Evolutionary conservation across 805 yeast genomes (phyloP), one percentile per base, ranked within the genome.

Genomic region (Candida khao-thaluensis): DNA sequence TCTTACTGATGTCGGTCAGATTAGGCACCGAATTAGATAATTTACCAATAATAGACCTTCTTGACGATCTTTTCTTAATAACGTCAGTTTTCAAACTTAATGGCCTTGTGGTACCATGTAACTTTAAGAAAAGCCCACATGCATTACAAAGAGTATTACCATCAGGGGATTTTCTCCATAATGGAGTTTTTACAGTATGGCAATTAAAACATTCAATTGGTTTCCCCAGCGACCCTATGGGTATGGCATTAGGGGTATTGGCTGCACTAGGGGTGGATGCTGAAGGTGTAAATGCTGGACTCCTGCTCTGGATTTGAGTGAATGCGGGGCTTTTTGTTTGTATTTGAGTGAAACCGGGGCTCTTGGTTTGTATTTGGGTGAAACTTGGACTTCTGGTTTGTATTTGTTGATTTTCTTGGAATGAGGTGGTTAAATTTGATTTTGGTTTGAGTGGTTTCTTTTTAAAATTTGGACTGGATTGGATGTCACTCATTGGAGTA

Each of bases 71-170:
- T 55, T 78, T 79, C 41, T 75, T 77, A 37, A 79, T 79, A 9
- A 75, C 73, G 46, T 76, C 82, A 0, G 79, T 76, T 43, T 76
- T 76, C 40, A 76, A 59, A 17, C 81, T 72, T 17, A 79, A 58
- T 1, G 84, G 84, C 37, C 84, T 58, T 54, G 76, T 76, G 2
- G 82, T 75, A 12, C 84, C 84, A 50, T 79, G 84, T 14, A 79
- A 57, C 50, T 78, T 78, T 38, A 72, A 68, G 51, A 78, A 79
- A 16, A 79, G 60, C 0, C 84, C 84, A 60, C 84, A 79, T 0
- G 84, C 84, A 51, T 79, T 79, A 53, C 84, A 79, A 4, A 79
- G 60, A 2, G 83, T 77, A 44, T 77, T 74, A 1, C 84, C 84
- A 18, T 59, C 65, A 5, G 79, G 72, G 50, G 78, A 81, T 51